Evolutionary conservation across 768 basidiomycete species (phyloP), one percentile per base, ranked within the genome.

Genomic region (Aureoboletus auriporus): DNA sequence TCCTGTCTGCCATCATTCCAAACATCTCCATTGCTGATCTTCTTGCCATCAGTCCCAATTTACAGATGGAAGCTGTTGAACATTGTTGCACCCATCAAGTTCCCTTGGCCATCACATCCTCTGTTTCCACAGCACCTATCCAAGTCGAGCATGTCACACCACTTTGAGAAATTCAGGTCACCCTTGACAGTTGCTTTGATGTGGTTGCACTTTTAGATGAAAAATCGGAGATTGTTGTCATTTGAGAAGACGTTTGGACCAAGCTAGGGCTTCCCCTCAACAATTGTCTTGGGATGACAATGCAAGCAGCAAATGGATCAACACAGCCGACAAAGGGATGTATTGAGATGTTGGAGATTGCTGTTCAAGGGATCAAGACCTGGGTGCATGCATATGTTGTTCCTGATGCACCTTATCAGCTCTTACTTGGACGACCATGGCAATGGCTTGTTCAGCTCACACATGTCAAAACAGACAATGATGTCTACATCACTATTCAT

Each of bases 321-420:
- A 40, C 33, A 36, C 52, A 54, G 9, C 34, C 34, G 0, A 54
- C 46, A 41, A 4, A 8, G 2, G 42, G 42, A 7, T 50, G 49
- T 20, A 4, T 50, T 5, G 36, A 54, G 4, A 54, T 54, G 52
- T 23, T 54, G 0, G 31, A 54, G 14, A 47, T 54, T 12, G 42
- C 46, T 14, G 44, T 64, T n/a, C 44, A 50, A 14, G 61, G 56
- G 0, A 29, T 63, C 14, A 50, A 39, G 16, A 60, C 57, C 0
- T 63, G 53, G 53, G 61, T 54, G 0, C 62, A 63, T 41, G 59
- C 57, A 11, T 64, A 55, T 16, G 47, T 64, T 1, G 48, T 63
- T 0, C 53, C 53, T 0, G 35, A 52, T 9, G 55, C 54, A 1
- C 63, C 58, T 0, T 66, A 54, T 28, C 26, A 20, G 0, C 39